Evolutionary conservation across 176 grass and related monocot species (phyloP).

Genomic region (Oryza meyeriana): DNA sequence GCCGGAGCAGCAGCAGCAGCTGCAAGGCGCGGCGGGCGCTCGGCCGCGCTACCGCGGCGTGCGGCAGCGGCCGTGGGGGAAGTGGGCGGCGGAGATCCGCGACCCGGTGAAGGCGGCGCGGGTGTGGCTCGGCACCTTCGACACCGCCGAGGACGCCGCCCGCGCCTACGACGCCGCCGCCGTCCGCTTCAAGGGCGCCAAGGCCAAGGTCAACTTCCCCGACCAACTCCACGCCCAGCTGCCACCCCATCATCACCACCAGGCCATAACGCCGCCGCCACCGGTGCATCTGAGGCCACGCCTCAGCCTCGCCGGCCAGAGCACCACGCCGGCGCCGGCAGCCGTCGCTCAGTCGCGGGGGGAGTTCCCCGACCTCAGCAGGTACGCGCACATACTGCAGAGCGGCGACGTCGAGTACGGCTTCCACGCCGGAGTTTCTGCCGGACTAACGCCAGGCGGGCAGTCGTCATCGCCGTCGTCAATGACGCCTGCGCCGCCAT

Average conservation of each 20-base stretch:
- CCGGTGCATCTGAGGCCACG: too few relatives aligned
- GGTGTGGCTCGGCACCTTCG: slow-evolving; percentile 62
- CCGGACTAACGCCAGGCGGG: neutral
- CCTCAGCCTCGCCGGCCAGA: neutral
- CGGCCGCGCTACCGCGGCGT: slow-evolving; percentile 73
- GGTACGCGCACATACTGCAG: slow-evolving; percentile 47
- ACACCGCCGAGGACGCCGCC: slow-evolving; percentile 47
- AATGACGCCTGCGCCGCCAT: neutral
- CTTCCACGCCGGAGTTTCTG: neutral
- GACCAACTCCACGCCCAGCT: neutral
- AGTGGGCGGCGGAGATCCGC: slow-evolving; percentile 94
- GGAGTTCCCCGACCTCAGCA: slow-evolving; percentile 39
- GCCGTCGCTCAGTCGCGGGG: neutral
- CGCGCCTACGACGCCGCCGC: slow-evolving; percentile 59
- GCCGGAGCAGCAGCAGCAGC: neutral
- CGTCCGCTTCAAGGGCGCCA: slow-evolving; percentile 50
- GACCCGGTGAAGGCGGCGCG: slow-evolving; percentile 57
- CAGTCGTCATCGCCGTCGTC: slow-evolving; percentile 8
- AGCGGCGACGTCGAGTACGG: slow-evolving; percentile 36
- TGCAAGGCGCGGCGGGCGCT: too few relatives aligned
- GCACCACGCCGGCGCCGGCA: too few relatives aligned
- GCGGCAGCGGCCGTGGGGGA: slow-evolving; percentile 86
- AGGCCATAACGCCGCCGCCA: too few relatives aligned
- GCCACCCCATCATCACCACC: too few relatives aligned
- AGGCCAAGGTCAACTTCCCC: slow-evolving; percentile 70